phyloP scores from a whole-genome alignment of 148 eudicot genomes.

The Cornus controversa region DNA sequence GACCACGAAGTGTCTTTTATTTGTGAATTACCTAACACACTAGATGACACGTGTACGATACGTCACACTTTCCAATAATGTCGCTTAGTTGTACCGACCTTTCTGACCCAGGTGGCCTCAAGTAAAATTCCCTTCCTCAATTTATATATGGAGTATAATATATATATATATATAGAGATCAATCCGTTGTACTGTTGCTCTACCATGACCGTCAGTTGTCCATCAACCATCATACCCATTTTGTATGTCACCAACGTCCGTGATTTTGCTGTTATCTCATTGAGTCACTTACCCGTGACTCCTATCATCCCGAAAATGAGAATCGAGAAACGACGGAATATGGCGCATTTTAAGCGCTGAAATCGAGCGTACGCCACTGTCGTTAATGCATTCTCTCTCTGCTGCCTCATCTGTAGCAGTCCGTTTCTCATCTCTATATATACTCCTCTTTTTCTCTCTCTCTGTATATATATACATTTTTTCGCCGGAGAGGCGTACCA shows the following conservation, averaged over 20 bases:
- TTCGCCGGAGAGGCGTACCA: background rate
- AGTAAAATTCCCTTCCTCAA: background rate
- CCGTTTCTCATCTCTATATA: background rate
- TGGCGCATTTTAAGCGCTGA: constrained; percentile 16
- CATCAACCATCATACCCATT: background rate
- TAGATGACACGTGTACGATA: background rate
- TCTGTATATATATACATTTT: background rate
- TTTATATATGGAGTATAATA: too few species aligned
- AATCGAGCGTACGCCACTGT: constrained; percentile 12
- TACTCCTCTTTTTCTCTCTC: background rate
- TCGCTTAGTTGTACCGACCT: background rate
- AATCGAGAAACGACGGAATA: background rate
- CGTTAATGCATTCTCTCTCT: background rate
- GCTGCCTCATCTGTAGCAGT: background rate
- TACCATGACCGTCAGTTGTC: background rate
- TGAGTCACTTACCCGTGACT: background rate
- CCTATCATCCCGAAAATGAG: background rate
- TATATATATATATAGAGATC: background rate
- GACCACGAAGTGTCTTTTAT: too few species aligned
- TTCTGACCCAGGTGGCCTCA: background rate
- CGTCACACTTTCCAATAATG: background rate
- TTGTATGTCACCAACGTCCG: background rate
- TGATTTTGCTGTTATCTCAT: background rate
- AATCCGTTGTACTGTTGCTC: background rate
- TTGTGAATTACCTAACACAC: background rate